A percentile compares a stretch with the other conserved stretches of the same genome.
Evolutionary conservation across 179 eudicot species (phyloP).

Genomic region (Vitellaria paradoxa): DNA sequence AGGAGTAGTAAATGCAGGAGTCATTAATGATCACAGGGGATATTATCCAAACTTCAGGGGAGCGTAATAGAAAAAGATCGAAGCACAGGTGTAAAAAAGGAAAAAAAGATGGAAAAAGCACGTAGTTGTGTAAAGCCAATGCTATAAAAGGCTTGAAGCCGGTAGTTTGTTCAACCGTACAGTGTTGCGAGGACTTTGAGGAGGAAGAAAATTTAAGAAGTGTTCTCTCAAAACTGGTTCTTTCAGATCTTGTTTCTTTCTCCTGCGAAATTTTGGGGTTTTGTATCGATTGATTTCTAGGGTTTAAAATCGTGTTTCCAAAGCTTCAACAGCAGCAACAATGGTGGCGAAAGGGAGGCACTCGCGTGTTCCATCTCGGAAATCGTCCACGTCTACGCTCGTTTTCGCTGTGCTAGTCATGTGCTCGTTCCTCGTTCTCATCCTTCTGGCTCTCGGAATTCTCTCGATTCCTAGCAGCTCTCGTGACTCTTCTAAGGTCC

Average conservation of each 20-base stretch:
- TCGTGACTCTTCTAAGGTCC: constrained; percentile 30
- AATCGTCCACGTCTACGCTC: constrained; percentile 13
- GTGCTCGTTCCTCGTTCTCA: constrained; percentile 42
- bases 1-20: too few relatives aligned
- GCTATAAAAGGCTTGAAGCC: too few relatives aligned
- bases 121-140: too few relatives aligned
- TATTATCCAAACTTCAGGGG: too few relatives aligned
- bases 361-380: constrained; percentile 3
- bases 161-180: too few relatives aligned
- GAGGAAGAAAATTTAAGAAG: too few relatives aligned
- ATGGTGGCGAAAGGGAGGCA: constrained; percentile 15
- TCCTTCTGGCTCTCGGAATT: constrained; percentile 52
- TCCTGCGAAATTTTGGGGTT: background rate
- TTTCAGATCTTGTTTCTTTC: constrained; percentile 8
- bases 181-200: too few relatives aligned
- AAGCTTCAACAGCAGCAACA: background rate
- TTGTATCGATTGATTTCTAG: background rate
- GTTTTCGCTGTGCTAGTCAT: constrained; percentile 36
- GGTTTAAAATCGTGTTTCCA: background rate
- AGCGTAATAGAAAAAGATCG: too few relatives aligned
- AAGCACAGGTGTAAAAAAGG: too few relatives aligned
- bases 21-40: too few relatives aligned
- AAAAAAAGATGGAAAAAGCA: too few relatives aligned
- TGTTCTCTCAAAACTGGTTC: background rate
- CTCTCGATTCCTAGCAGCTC: constrained; percentile 44